Evolutionary conservation across 768 basidiomycete genomes (phyloP).

Genomic region (Mycena kentingensis): DNA sequence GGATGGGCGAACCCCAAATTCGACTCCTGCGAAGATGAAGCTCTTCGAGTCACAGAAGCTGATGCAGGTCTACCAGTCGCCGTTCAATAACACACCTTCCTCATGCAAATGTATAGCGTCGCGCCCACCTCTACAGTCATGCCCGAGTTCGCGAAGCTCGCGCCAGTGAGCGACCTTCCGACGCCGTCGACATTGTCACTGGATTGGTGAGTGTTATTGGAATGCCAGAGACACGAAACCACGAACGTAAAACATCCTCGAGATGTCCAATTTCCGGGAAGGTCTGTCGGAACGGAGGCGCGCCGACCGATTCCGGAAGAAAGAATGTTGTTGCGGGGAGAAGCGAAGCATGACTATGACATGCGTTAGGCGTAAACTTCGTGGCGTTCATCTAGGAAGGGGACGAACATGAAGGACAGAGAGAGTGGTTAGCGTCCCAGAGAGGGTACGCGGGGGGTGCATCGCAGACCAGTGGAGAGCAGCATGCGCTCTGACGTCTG

Average conservation of each 20-base stretch:
- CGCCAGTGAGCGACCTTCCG: constrained; percentile 56
- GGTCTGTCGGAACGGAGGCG: constrained; percentile 40
- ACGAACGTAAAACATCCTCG: constrained; percentile 65
- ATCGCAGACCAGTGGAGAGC: constrained; percentile 15
- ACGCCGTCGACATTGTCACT: constrained; percentile 41
- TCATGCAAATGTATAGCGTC: not conserved
- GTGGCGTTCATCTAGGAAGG: not conserved
- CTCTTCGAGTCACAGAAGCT: constrained; percentile 45
- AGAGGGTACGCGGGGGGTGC: constrained; percentile 11
- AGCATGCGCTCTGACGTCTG: constrained; percentile 4
- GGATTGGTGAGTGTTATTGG: constrained; percentile 37
- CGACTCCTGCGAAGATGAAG: constrained; percentile 71
- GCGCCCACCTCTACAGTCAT: constrained; percentile 65
- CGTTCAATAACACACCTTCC: not conserved
- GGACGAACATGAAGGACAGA: constrained; percentile 18
- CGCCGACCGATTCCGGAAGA: constrained; percentile 32
- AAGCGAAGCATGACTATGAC: constrained; percentile 17
- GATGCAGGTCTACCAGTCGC: constrained; percentile 37
- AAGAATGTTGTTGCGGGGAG: constrained; percentile 19
- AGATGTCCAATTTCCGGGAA: constrained; percentile 59
- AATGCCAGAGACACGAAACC: not conserved
- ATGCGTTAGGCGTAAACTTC: not conserved
- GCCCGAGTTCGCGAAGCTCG: constrained; percentile 44
- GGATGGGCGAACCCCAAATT: constrained; percentile 44
- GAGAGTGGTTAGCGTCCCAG: constrained; percentile 14